phyloP scores from a whole-genome alignment of 2,329 filamentous ascomycete species.

The Phoma sp. region DNA sequence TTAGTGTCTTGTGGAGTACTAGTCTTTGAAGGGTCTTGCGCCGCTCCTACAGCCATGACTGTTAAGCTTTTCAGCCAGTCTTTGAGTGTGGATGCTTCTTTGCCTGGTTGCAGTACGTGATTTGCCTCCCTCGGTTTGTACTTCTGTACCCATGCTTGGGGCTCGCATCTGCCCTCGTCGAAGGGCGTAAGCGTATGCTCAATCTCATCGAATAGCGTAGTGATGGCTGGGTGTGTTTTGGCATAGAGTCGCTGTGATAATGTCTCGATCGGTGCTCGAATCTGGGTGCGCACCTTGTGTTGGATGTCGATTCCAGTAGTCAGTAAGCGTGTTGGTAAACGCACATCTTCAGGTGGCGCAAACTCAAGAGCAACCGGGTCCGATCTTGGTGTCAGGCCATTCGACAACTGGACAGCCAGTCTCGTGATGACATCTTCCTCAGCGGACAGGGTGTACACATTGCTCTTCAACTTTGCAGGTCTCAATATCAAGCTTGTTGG shows the following conservation, averaged over 20 bases:
- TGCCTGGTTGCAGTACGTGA: constrained; percentile 78
- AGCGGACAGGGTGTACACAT: constrained; percentile 27
- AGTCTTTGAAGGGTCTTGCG: constrained; percentile 43
- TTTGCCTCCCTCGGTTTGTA: constrained; percentile 75
- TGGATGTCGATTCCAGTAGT: constrained; percentile 52
- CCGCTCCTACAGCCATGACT: constrained; percentile 76
- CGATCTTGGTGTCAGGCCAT: not conserved
- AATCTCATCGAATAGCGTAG: constrained; percentile 67
- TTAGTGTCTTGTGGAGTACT: constrained; percentile 23
- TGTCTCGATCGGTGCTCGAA: constrained; percentile 23
- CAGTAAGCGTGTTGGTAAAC: constrained; percentile 46
- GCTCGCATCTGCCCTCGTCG: constrained; percentile 79
- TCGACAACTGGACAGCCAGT: constrained; percentile 29
- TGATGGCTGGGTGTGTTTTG: constrained; percentile 64
- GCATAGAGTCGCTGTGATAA: constrained; percentile 3
- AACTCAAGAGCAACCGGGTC: constrained; percentile 16
- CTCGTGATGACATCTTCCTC: constrained; percentile 38
- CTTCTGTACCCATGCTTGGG: constrained; percentile 78
- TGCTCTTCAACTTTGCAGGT: constrained; percentile 52
- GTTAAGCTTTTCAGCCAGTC: constrained; percentile 82
- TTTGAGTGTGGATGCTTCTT: constrained; percentile 73
- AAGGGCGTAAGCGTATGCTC: constrained; percentile 74
- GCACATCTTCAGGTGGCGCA: constrained; percentile 32
- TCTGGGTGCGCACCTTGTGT: constrained; percentile 40
- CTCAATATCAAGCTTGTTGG: constrained; percentile 10